Conservation (phyloP, 2,329 filamentous ascomycete genomes). For the Rutstroemia sp. region DNA sequence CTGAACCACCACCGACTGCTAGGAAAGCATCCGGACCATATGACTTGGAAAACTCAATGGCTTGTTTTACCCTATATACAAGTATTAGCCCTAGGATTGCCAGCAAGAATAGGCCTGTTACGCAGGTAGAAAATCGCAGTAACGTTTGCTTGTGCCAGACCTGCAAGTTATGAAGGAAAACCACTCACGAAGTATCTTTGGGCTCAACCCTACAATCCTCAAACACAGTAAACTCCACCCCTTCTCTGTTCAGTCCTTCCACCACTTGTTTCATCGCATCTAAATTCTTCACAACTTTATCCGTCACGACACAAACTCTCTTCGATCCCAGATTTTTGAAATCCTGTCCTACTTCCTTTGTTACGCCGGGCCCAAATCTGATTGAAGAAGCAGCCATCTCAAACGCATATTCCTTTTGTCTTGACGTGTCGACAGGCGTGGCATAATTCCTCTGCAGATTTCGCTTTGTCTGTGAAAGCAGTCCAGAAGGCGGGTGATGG, state of each 20-base stretch:
- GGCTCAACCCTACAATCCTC: slow-evolving; percentile 79
- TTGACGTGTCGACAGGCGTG: slow-evolving; percentile 64
- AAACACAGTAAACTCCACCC: slow-evolving; percentile 74
- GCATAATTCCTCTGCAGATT: slow-evolving; percentile 49
- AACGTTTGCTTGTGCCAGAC: background rate
- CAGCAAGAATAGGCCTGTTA: no score
- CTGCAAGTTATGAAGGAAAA: background rate
- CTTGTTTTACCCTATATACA: slow-evolving; percentile 64
- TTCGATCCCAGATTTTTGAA: slow-evolving; percentile 83
- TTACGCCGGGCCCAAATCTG: slow-evolving; percentile 86
- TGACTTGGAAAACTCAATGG: slow-evolving; percentile 78
- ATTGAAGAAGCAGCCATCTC: slow-evolving; percentile 97
- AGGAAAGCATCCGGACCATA: slow-evolving; percentile 83
- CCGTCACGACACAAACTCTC: slow-evolving; percentile 87
- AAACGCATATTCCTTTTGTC: slow-evolving; percentile 93
- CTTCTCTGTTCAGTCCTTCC: slow-evolving; percentile 70
- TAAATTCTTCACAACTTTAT: slow-evolving; percentile 71
- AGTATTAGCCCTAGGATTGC: background rate
- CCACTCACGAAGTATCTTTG: slow-evolving; percentile 78
- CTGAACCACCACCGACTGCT: slow-evolving; percentile 86
- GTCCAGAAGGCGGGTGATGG: slow-evolving; percentile 34
- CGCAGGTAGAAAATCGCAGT: no score
- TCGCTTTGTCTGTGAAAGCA: slow-evolving; percentile 38
- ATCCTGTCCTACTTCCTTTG: slow-evolving; percentile 97
- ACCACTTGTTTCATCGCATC: slow-evolving; percentile 85